These are phyloP conservation scores for Trametes coccinea DNA, from an alignment of 768 basidiomycete genomes.

Conservation along the genomic window DNA sequence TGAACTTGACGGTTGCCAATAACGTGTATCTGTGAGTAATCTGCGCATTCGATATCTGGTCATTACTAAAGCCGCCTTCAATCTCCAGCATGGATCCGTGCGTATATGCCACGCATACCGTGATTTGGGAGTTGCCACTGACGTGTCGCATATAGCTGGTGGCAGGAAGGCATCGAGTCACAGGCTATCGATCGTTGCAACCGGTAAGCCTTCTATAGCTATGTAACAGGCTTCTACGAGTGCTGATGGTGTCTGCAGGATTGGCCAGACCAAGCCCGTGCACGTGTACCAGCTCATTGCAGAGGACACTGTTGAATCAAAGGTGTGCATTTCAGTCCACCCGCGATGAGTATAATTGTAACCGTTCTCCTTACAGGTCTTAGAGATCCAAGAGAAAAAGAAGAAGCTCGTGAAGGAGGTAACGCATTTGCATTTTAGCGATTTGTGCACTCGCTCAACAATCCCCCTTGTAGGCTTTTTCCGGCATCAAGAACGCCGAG, in stretches of 20 bases:
- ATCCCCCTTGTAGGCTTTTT: constrained; percentile 67
- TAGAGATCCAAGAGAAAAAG: constrained; percentile 87
- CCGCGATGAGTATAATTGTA: background rate
- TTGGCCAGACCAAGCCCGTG: constrained; percentile 82
- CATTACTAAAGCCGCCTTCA: background rate
- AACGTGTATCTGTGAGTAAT: constrained; percentile 74
- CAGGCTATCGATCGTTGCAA: constrained; percentile 84
- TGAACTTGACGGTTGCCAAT: constrained; percentile 88
- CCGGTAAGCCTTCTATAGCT: constrained; percentile 39
- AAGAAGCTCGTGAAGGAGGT: constrained; percentile 79
- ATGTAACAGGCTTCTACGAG: background rate
- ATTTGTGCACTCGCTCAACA: background rate
- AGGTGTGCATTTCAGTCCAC: constrained; percentile 42
- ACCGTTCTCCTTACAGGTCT: constrained; percentile 41
- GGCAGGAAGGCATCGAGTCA: constrained; percentile 86
- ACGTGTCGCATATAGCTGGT: constrained; percentile 56
- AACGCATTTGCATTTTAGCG: constrained; percentile 3
- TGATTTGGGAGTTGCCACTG: background rate
- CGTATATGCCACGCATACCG: constrained; percentile 35
- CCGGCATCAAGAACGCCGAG: constrained; percentile 75
- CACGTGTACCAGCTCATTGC: constrained; percentile 90
- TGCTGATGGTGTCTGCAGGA: constrained; percentile 36
- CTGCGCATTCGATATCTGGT: background rate
- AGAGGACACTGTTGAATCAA: constrained; percentile 85
- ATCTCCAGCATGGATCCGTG: constrained; percentile 75